phyloP scores from a whole-genome alignment of 495 filamentous ascomycete genomes.

The Penicillium steckii region DNA sequence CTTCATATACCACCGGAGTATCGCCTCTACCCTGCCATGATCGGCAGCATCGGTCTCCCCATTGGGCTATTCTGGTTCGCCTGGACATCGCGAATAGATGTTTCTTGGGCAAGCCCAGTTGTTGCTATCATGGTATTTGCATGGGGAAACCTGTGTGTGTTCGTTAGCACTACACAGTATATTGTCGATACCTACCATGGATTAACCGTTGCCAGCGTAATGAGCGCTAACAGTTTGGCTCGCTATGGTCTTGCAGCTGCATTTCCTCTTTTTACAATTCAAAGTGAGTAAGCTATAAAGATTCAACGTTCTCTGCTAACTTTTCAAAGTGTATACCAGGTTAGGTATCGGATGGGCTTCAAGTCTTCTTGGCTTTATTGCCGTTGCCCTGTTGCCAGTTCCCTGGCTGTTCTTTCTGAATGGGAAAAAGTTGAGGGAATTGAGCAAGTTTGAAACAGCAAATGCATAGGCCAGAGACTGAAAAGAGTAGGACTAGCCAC shows the following conservation, averaged over 20 bases:
- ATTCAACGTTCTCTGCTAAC: not conserved
- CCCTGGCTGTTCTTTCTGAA: constrained; percentile 35
- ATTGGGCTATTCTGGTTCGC: constrained; percentile 50
- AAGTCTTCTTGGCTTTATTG: constrained; percentile 56
- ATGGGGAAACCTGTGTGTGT: constrained; percentile 63
- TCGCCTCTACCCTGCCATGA: constrained; percentile 56
- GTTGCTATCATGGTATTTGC: constrained; percentile 62
- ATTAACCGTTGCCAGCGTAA: constrained; percentile 21
- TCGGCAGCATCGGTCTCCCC: constrained; percentile 57
- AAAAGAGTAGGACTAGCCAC: too few relatives aligned
- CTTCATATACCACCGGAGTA: constrained; percentile 48
- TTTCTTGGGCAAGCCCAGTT: constrained; percentile 42
- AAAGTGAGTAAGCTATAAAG: constrained; percentile 39
- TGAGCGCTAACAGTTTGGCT: constrained; percentile 54
- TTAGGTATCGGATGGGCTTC: constrained; percentile 61
- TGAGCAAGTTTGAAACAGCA: constrained; percentile 16
- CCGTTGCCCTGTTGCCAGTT: constrained; percentile 53
- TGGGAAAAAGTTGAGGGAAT: constrained; percentile 11
- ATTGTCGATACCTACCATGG: constrained; percentile 57
- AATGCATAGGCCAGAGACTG: not conserved
- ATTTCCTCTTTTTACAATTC: constrained; percentile 64
- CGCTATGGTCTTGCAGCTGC: constrained; percentile 60
- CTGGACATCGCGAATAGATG: constrained; percentile 36
- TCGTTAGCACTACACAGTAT: constrained; percentile 48
- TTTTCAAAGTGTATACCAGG: constrained; percentile 49